These are phyloP conservation scores for Poa pratensis DNA, from an alignment of 176 grass and related monocot genomes.

Conservation along the genomic window DNA sequence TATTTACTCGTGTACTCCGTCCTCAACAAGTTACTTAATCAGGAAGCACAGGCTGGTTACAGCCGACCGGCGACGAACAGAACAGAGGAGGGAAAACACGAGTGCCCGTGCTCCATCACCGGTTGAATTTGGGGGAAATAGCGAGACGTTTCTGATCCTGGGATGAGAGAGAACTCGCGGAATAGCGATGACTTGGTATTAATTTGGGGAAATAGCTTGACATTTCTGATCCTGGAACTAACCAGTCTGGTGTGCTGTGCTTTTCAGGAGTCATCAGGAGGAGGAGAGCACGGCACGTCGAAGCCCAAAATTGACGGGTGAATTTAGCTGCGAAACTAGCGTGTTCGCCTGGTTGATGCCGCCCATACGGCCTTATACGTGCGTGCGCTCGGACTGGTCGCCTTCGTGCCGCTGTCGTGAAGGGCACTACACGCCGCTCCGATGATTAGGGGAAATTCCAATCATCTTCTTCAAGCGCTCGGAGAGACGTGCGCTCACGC, in stretches of 20 bases:
- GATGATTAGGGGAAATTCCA: not conserved
- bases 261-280: not conserved
- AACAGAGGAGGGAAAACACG: not conserved
- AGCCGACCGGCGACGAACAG: not conserved
- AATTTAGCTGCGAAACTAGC: not conserved
- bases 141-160: not conserved
- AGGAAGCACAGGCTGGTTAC: not conserved
- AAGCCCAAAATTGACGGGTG: not conserved
- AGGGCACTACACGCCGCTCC: not conserved
- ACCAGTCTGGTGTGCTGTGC: not conserved
- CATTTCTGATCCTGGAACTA: no score
- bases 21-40: slow-evolving; percentile 7
- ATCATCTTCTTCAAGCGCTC: not conserved
- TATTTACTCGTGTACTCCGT: not conserved
- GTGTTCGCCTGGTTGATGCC: not conserved
- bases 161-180: no score
- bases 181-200: not conserved
- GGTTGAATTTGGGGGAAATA: not conserved
- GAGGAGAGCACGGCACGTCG: slow-evolving; percentile 4
- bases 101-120: not conserved
- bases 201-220: not conserved
- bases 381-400: not conserved
- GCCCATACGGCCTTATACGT: not conserved
- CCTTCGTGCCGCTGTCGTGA: slow-evolving; percentile 17
- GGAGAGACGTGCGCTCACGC: not conserved